These are phyloP conservation scores for Euphorbia corollata DNA, from an alignment of 441 rosid genomes.

Conservation along the genomic window DNA sequence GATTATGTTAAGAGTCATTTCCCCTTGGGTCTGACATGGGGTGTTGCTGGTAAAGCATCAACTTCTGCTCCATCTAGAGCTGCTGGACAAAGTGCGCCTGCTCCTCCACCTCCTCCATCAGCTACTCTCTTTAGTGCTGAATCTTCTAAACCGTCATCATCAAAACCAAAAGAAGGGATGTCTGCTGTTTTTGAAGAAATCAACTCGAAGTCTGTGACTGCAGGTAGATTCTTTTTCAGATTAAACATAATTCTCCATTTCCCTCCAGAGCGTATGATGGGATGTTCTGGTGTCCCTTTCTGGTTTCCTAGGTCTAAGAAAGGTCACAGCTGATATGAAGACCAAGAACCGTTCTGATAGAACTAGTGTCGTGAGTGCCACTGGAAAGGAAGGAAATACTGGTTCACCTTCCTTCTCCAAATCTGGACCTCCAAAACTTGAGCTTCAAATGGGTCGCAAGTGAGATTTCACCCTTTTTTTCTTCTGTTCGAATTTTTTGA, in stretches of 20 bases:
- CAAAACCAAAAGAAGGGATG: conserved; percentile 78
- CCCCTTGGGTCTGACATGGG: conserved; percentile 93
- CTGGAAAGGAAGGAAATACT: conserved; percentile 43
- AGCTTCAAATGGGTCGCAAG: conserved; percentile 99
- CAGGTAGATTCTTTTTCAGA: conserved; percentile 38
- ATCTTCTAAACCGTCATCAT: conserved; percentile 65
- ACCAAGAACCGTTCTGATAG: conserved; percentile 70
- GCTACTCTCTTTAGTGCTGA: conserved; percentile 63
- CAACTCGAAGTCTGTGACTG: conserved; percentile 56
- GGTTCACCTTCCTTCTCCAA: conserved; percentile 50
- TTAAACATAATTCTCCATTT: background rate
- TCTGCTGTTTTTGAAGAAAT: conserved; percentile 88
- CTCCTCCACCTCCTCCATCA: conserved; percentile 81
- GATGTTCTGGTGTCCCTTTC: conserved; percentile 16
- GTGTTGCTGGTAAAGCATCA: conserved; percentile 48
- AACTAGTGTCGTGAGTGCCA: conserved; percentile 55
- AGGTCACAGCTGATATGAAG: conserved; percentile 91
- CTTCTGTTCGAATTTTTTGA: conserved; percentile 9
- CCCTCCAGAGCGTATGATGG: background rate
- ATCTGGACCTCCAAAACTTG: conserved; percentile 77
- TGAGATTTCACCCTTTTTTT: conserved; percentile 31
- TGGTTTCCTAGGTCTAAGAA: conserved; percentile 56
- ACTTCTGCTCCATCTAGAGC: conserved; percentile 46
- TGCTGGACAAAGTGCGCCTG: conserved; percentile 52
- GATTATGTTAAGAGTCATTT: conserved; percentile 78